These are phyloP conservation scores for Limnanthes douglasii DNA, from an alignment of 345 rosid species.

Conservation along the genomic window DNA sequence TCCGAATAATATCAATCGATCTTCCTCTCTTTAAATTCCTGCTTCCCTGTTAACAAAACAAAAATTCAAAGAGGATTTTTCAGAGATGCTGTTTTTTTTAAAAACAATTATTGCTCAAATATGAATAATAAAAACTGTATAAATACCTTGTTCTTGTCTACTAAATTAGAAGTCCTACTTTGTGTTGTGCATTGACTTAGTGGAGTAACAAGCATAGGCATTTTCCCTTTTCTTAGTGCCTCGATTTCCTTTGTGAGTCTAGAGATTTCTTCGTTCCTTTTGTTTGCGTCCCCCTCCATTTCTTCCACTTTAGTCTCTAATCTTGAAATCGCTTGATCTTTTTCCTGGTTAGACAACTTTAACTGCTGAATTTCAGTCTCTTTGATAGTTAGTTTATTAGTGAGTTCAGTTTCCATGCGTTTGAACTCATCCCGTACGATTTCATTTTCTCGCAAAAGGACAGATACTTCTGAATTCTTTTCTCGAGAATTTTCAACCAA, in stretches of 20 bases:
- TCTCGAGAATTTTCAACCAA: no score
- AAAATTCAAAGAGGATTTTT: conserved; percentile 6
- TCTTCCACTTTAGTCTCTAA: conserved; percentile 29
- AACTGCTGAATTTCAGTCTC: conserved; percentile 40
- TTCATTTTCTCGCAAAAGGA: conserved; percentile 50
- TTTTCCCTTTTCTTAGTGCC: conserved; percentile 25
- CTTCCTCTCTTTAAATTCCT: conserved; percentile 48
- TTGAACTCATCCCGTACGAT: conserved; percentile 45
- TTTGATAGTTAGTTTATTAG: conserved; percentile 35
- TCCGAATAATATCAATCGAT: conserved; percentile 8
- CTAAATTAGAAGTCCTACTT: conserved; percentile 11
- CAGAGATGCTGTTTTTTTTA: background rate
- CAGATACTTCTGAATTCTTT: conserved; percentile 34
- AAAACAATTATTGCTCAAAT: no score
- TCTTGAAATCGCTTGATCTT: conserved; percentile 39
- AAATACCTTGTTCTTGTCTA: conserved; percentile 27
- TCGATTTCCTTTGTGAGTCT: conserved; percentile 39
- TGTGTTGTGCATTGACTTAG: conserved; percentile 22
- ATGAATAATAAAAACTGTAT: no score
- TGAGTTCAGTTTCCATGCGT: conserved; percentile 30
- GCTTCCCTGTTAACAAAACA: conserved; percentile 36
- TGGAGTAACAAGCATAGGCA: conserved; percentile 21
- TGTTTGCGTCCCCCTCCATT: conserved; percentile 34
- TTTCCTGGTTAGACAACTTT: conserved; percentile 35
- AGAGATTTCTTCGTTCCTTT: conserved; percentile 24